Evolutionary conservation across 345 rosid species (phyloP).

Genomic region (Rhizophora mangle): DNA sequence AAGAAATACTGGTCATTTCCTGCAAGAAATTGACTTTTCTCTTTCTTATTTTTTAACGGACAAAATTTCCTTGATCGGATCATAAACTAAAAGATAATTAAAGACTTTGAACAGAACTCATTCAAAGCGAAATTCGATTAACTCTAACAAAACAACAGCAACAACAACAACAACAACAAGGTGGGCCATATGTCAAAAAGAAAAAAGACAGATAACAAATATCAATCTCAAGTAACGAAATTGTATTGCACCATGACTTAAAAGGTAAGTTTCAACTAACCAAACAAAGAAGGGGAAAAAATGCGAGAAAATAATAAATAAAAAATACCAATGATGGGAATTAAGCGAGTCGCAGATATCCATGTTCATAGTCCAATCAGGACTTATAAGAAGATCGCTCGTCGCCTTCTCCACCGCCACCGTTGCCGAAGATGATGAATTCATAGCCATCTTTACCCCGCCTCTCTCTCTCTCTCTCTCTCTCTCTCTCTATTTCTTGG

Average conservation of each 20-base stretch:
- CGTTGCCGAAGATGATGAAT: slow-evolving; percentile 38
- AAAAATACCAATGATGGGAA: slow-evolving; percentile 61
- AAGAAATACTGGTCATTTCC: too few species aligned
- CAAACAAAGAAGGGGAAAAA: slow-evolving; percentile 1
- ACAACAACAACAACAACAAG: neutral
- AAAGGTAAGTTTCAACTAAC: neutral
- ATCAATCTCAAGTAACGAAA: neutral
- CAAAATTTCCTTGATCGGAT: too few species aligned
- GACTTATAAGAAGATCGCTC: slow-evolving; percentile 73
- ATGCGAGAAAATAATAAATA: neutral
- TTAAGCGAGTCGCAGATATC: slow-evolving; percentile 86
- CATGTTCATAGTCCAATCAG: slow-evolving; percentile 95
- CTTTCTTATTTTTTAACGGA: too few species aligned
- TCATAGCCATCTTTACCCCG: slow-evolving; percentile 3
- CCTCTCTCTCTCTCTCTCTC: neutral
- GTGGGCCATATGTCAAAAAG: neutral
- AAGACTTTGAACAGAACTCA: too few species aligned
- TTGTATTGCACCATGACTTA: neutral
- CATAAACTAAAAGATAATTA: too few species aligned
- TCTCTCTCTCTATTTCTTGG: neutral
- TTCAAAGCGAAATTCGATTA: neutral
- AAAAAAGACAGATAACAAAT: neutral
- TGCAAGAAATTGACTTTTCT: too few species aligned
- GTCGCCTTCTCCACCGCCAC: slow-evolving; percentile 95
- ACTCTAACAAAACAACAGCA: neutral